Evolutionary conservation across 495 filamentous ascomycete genomes (phyloP).

Genomic region (Podospora pseudoanserina): DNA sequence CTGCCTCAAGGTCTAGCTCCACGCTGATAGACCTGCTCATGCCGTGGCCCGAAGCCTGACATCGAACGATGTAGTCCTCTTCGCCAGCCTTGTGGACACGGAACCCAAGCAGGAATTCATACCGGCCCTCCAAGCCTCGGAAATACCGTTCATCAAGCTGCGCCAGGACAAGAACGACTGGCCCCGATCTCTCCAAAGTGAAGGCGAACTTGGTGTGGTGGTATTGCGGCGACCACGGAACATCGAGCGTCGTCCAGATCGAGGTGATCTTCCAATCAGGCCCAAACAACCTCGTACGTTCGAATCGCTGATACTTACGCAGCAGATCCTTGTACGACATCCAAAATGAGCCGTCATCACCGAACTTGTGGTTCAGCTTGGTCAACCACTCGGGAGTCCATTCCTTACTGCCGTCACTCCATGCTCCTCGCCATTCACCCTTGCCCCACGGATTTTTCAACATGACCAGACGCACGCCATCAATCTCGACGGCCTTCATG

Average conservation of each 20-base stretch:
- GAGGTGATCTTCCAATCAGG: conserved; percentile 75
- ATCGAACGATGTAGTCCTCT: conserved; percentile 81
- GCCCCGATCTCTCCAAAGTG: conserved; percentile 59
- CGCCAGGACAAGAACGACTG: conserved; percentile 74
- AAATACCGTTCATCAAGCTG: conserved; percentile 89
- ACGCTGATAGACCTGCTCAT: conserved; percentile 77
- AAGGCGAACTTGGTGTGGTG: conserved; percentile 78
- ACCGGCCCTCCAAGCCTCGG: conserved; percentile 76
- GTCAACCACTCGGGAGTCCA: conserved; percentile 89
- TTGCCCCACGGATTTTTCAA: conserved; percentile 88
- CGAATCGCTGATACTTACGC: conserved; percentile 75
- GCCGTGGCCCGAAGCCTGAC: conserved; percentile 57
- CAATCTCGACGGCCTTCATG: conserved; percentile 73
- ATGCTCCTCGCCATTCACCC: conserved; percentile 76
- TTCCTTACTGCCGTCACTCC: conserved; percentile 86
- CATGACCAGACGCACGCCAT: conserved; percentile 68
- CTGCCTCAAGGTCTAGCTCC: conserved; percentile 77
- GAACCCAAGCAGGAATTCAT: conserved; percentile 73
- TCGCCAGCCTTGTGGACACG: conserved; percentile 76
- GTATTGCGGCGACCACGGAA: conserved; percentile 85
- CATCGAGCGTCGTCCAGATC: conserved; percentile 78
- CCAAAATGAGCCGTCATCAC: conserved; percentile 77
- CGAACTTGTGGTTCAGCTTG: conserved; percentile 75
- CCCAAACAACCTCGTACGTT: conserved; percentile 87
- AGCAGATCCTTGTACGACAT: conserved; percentile 77